Evolutionary conservation across 805 yeast genomes (phyloP), one percentile per base, ranked within the genome.

Genomic region (Hanseniaspora clermontiae): DNA sequence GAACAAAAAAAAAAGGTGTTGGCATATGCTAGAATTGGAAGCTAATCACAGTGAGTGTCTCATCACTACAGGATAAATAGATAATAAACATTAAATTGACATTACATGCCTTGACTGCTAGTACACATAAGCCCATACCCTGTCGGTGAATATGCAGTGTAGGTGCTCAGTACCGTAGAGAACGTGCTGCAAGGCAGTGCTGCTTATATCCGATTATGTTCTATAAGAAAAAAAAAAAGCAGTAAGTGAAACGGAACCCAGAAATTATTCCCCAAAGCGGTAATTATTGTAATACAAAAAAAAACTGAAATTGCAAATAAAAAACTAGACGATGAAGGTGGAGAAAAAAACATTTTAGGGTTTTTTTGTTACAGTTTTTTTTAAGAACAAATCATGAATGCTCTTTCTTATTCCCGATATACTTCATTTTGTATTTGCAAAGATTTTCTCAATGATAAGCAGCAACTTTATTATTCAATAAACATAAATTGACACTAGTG

Each of bases 281-380:
- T 12, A 4, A 40, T 40, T 40, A 9, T 10, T 9, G 19, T 7
- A 10, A 20, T 1, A 20, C 19, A 7, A 40, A 40, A 40, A 40
- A 40, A 40, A 40, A 19, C 27, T n/a, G 27, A 24, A 24, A 24
- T 24, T 4, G 27, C 27, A 24, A 24, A 24, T 4, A 24, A 24
- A 4, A 24, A 24, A 24, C 3, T 24, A n/a, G n/a, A n/a, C n/a
- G n/a, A 24, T 24, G 27, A 24, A 3, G 19, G 19, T 12, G 9
- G 3, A 42, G 17, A 42, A 42, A 42, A 42, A 42, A 17, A 20
- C 6, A 2, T 5, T 42, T 19, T 10, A 10, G 3, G 7, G 11
- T 27, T 43, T 43, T n/a, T 43, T 43, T 43, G 47, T 29, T 43
- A 43, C 47, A 43, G 5, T n/a, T 39, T 43, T 43, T 43, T 43